Evolutionary conservation across 345 rosid genomes (phyloP), one percentile per base, ranked within the genome.

Genomic region (Camelina sativa): DNA sequence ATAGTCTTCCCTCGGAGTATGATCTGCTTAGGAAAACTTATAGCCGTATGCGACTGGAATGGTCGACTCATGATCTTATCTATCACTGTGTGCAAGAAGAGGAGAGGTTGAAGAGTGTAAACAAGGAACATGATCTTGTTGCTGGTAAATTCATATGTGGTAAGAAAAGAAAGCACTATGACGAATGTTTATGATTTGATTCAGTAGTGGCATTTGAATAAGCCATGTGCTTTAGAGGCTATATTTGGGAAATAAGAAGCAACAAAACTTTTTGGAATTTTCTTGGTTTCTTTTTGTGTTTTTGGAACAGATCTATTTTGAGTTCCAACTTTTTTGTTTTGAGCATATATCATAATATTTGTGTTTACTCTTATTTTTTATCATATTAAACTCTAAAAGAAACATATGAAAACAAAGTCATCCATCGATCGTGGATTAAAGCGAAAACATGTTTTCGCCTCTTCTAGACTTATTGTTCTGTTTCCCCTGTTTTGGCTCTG

Each of bases 41-140:
- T 44, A 4, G 19, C 47, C 1, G 6, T 6, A 7, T 13, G 4
- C 0, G 40, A 8, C 5, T 40, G 54, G 43, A 38, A 5, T 62
- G 71, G 77, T 65, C 78, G 22, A 47, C 66, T 74, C 72, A 74
- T 65, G 72, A 74, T 37, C 72, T 74, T 51, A 65, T 74, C 25
- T 35, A 2, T 23, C 22, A 74, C 11, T 64, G 65, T 73, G 57
- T 64, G 57, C 57, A 43, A 44, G 30, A 20, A n/a, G 71, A 44
- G 34, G 71, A 73, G 8, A 20, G 17, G 5, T 6, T 47, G 5
- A 44, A 22, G 22, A 6, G 9, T 46, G 47, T 41, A 30, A 40
- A 53, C 34, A 64, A 17, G 65, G 6, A 53, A 7, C 35, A 34
- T 2, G 47, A 30, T 41, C 35, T 28, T 35, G 56, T 2, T 30